Conservation (phyloP, 2,329 filamentous ascomycete species). For the Magnaporthiopsis rhizophila region DNA sequence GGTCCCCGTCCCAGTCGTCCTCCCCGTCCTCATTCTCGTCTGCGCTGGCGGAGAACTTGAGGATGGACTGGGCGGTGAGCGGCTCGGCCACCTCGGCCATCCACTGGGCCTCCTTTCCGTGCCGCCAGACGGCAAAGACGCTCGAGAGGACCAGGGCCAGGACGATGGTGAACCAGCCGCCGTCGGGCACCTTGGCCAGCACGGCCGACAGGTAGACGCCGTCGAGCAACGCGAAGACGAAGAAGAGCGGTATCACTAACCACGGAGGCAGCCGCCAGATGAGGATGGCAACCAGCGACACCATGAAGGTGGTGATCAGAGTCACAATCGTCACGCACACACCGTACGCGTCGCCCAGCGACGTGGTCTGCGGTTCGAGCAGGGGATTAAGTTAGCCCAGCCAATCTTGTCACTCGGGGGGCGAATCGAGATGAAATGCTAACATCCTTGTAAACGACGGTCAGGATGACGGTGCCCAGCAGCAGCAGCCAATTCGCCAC, state of each 20-base stretch:
- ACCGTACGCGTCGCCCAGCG: conserved; percentile 63
- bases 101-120: conserved; percentile 73
- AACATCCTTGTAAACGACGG: conserved; percentile 64
- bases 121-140: conserved; percentile 66
- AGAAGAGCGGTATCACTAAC: conserved; percentile 51
- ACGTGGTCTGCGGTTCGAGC: conserved; percentile 40
- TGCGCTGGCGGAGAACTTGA: background rate
- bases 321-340: conserved; percentile 72
- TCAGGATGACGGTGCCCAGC: conserved; percentile 66
- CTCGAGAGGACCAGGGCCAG: conserved; percentile 52
- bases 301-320: conserved; percentile 67
- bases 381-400: background rate
- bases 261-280: conserved; percentile 58
- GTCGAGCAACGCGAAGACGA: conserved; percentile 55
- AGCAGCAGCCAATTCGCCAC: conserved; percentile 71
- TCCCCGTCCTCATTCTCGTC: background rate
- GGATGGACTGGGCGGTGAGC: conserved; percentile 36
- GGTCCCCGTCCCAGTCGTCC: too few species aligned
- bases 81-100: conserved; percentile 55
- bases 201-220: conserved; percentile 61
- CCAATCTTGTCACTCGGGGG: background rate
- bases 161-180: conserved; percentile 67
- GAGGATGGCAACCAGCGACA: conserved; percentile 60
- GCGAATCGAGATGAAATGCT: conserved; percentile 15
- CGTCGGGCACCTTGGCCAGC: conserved; percentile 61